Base-by-base conservation (phyloP, 2,329 filamentous ascomycete species). In the Botryotinia globosa region DNA sequence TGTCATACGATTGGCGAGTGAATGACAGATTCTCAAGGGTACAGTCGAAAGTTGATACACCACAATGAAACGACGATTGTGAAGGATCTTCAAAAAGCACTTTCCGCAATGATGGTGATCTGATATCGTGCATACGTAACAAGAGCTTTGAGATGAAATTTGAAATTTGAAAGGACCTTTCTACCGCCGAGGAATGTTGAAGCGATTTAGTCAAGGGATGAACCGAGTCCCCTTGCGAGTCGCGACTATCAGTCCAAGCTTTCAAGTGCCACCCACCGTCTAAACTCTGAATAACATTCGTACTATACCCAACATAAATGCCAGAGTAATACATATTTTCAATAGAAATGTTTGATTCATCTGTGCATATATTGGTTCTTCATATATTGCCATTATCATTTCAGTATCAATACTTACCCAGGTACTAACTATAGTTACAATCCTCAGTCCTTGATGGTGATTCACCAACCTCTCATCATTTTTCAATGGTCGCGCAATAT, bases 401-500 rank as follows among this genome's bases (percentile, higher is more conserved):
- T 9, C 51, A 42, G 16, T 48, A 42, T 48, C 62, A 48, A 45
- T 29, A n/a, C 25, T 20, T 54, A n/a, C 45, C 45, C 8, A 48
- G 45, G 20, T 48, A 25, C 48, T n/a, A 25, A 25, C 48, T n/a
- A 25, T 3, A 32, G 42, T 64, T 14, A 45, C n/a, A 45, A 65
- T 65, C 42, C 39, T 37, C 25, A 63, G 29, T 63, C 42, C 42
- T 54, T 67, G 14, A 25, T 14, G 29, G 32, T 29, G 64, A 6
- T 54, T 54, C 64, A 39, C 45, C 45, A 25, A 39, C 45, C 45
- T 66, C 48, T 56, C 25, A 12, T 42, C 34, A 67, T 54, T 67
- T 66, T 67, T 56, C 22, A n/a, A 54, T 54, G 64, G 64, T 54
- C 34, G 62, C 64, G 64, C 45, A 67, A 54, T 66, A 51, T 66